phyloP scores from a whole-genome alignment of 805 yeast species.

The Suhomyces emberorum region DNA sequence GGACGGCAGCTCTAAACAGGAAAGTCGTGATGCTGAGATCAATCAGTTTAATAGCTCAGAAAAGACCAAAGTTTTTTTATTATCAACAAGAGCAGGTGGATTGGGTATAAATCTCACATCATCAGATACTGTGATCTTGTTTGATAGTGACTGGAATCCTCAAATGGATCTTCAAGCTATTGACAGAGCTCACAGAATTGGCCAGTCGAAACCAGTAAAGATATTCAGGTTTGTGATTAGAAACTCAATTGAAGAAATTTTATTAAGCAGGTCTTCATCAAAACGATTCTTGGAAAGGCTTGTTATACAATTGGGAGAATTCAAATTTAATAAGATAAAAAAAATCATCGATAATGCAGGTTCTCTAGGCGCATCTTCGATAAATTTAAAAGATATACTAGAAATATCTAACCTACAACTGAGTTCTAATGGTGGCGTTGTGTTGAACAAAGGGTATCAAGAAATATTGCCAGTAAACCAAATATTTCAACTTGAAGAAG shows the following conservation, averaged over 20 bases:
- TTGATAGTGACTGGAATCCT: constrained; percentile 97
- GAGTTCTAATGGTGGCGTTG: no score
- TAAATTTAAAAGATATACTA: not conserved
- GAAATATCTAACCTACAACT: not conserved
- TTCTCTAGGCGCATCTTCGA: not conserved
- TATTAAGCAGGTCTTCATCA: constrained; percentile 73
- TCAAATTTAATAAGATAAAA: constrained; percentile 28
- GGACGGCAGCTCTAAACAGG: constrained; percentile 73
- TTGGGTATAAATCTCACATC: constrained; percentile 81
- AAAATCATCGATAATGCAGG: constrained; percentile 17
- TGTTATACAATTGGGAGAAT: constrained; percentile 47
- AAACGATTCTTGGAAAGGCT: constrained; percentile 76
- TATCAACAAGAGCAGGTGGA: constrained; percentile 94
- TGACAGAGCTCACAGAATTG: constrained; percentile 92
- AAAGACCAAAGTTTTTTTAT: constrained; percentile 51
- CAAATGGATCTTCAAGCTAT: constrained; percentile 96
- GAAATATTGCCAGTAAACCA: no score
- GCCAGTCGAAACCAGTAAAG: constrained; percentile 81
- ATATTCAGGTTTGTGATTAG: constrained; percentile 74
- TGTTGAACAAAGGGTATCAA: no score
- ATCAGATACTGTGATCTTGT: constrained; percentile 86
- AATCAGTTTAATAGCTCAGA: constrained; percentile 40
- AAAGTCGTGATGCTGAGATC: constrained; percentile 63
- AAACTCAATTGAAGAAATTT: constrained; percentile 79
- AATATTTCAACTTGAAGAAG: constrained; percentile 22